A percentile compares a stretch with the other conserved stretches of the same genome.
These are phyloP conservation scores for Rhizopus arrhizus DNA, from an alignment of 371 early-diverging fungal species.

Conservation along the genomic window DNA sequence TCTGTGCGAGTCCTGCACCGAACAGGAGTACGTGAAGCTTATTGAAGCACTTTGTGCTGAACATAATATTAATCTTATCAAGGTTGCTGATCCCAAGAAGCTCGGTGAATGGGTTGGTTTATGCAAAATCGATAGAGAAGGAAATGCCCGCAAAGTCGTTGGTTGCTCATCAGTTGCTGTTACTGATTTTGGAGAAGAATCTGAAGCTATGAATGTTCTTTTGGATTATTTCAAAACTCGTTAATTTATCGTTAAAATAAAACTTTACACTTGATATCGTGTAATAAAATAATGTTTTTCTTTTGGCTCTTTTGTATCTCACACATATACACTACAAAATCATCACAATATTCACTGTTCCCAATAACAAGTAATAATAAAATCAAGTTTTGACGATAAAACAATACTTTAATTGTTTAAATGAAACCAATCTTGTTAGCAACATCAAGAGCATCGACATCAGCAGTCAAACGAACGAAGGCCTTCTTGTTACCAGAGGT, in stretches of 20 bases:
- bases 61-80: constrained; percentile 96
- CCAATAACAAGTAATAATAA: too few species aligned
- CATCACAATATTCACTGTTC: too few species aligned
- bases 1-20: constrained; percentile 91
- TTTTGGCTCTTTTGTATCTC: too few species aligned
- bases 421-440: constrained; percentile 84
- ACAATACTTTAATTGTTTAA: constrained; percentile 31
- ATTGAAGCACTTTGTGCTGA: constrained; percentile 96
- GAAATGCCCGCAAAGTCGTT: constrained; percentile 95
- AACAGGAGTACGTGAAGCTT: constrained; percentile 91
- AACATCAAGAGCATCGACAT: constrained; percentile 95
- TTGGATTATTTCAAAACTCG: constrained; percentile 84
- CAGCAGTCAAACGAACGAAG: constrained; percentile 93
- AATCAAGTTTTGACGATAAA: background rate
- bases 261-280: background rate
- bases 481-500: constrained; percentile 98
- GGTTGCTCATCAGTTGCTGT: constrained; percentile 94
- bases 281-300: too few species aligned
- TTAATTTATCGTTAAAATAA: constrained; percentile 37
- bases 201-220: constrained; percentile 93
- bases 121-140: constrained; percentile 98
- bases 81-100: constrained; percentile 95
- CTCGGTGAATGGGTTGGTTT: constrained; percentile 98
- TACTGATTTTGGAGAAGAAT: constrained; percentile 94
- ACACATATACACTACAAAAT: too few species aligned